Base-by-base conservation (phyloP, 2,329 filamentous ascomycete genomes). In the Cadophora gregata region DNA sequence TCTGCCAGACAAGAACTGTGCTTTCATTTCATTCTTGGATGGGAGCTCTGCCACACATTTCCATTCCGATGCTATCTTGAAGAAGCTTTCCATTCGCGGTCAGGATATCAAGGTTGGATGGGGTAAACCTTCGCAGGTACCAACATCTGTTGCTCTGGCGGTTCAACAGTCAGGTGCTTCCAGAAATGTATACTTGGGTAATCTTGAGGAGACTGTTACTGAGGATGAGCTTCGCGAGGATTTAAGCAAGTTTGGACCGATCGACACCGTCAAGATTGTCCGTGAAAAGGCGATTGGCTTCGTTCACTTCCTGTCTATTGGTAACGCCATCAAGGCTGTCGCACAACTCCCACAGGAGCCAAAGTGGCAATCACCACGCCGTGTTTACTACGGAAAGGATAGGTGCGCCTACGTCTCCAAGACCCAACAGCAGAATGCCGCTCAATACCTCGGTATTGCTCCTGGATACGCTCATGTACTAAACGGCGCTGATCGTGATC, bases 21-120 rank as follows among this genome's bases (percentile, higher is more conserved):
- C 96, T 66, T 99, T 99, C 85, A 98, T 99, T 78, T 99, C 96
- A 8, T 99, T 99, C 84, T 85, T 99, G 72, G 96, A 99, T 77
- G 93, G 94, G 75, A 97, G 94, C 82, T 97, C 96, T 33, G 96
- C 96, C 65, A 98, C 95, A 25, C 96, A 99, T 79, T 99, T 99
- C 83, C 96, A 99, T 84, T 99, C 96, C 24, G 96, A 99, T 85
- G 96, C 96, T 73, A 99, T 99, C 81, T 87, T 99, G 86, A 99
- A 99, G 86, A 99, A 98, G 86, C 88, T 99, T 78, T 94, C 94
- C 75, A 97, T 99, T 83, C 94, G 97, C 81, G 95, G 95, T 29
- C 96, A 98, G 83, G 96, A 99, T 79, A 97, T 99, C 84, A 99
- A 99, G 85, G 94, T 99, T 75, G 96, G 96, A 70, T 99, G 96